These are phyloP conservation scores for Penicillium nordicum DNA, from an alignment of 2,329 filamentous ascomycete genomes.

Conservation along the genomic window DNA sequence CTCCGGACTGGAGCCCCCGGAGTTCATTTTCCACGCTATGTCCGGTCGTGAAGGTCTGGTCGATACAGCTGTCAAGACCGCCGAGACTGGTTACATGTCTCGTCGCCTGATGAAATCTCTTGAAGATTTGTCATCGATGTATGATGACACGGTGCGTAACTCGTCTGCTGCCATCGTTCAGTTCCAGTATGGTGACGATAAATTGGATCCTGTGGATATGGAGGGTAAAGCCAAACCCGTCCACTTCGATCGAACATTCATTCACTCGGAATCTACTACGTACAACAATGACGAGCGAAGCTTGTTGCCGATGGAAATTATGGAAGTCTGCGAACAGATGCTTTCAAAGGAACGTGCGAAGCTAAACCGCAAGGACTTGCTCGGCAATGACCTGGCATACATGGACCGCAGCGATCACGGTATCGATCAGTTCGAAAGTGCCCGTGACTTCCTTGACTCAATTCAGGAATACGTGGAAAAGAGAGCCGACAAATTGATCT, in stretches of 20 bases:
- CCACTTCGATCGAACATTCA: conserved; percentile 86
- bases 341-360: conserved; percentile 66
- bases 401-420: conserved; percentile 65
- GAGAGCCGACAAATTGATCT: conserved; percentile 59
- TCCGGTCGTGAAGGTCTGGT: conserved; percentile 97
- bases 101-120: conserved; percentile 96
- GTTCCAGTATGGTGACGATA: conserved; percentile 95
- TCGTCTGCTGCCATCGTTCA: conserved; percentile 87
- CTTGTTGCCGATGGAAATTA: conserved; percentile 71
- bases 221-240: conserved; percentile 90
- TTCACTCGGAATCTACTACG: conserved; percentile 70
- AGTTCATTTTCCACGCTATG: conserved; percentile 98
- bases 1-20: conserved; percentile 79
- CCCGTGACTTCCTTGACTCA: conserved; percentile 73
- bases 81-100: conserved; percentile 99
- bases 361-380: conserved; percentile 60
- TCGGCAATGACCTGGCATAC: conserved; percentile 63
- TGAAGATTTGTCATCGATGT: conserved; percentile 88
- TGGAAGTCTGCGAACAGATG: conserved; percentile 63
- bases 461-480: conserved; percentile 68
- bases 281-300: conserved; percentile 74
- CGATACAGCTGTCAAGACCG: conserved; percentile 98
- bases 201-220: conserved; percentile 95
- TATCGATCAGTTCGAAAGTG: conserved; percentile 76
- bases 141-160: conserved; percentile 91